Evolutionary conservation across 2,329 filamentous ascomycete genomes (phyloP).

Genomic region (Aspergillus neotritici): DNA sequence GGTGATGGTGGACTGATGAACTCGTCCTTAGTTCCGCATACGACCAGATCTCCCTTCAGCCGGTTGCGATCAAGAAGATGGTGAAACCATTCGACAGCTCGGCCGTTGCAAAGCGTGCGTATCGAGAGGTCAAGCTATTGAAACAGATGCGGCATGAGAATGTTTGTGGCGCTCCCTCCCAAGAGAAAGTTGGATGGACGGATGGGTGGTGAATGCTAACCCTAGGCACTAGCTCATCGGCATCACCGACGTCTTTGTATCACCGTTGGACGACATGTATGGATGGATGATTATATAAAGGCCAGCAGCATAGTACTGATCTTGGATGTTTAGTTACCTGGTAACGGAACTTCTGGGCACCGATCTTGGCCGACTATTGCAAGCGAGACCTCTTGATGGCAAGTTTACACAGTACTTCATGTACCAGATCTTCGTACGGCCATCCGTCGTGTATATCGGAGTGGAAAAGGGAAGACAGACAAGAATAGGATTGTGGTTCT

Average conservation of each 20-base stretch:
- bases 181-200: slow-evolving; percentile 1
- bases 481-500: background rate
- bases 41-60: slow-evolving; percentile 93
- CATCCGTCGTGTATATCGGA: no score
- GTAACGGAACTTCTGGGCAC: slow-evolving; percentile 96
- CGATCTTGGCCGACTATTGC: slow-evolving; percentile 89
- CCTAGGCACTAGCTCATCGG: slow-evolving; percentile 69
- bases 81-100: slow-evolving; percentile 99
- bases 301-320: slow-evolving; percentile 26
- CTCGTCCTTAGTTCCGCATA: slow-evolving; percentile 68
- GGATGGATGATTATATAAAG: background rate
- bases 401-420: slow-evolving; percentile 99
- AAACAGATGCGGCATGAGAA: slow-evolving; percentile 98
- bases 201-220: background rate
- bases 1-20: no score
- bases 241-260: slow-evolving; percentile 98
- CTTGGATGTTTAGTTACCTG: slow-evolving; percentile 64
- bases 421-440: slow-evolving; percentile 85
- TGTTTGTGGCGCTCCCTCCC: slow-evolving; percentile 47
- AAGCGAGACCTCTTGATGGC: slow-evolving; percentile 91
- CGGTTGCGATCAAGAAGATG: slow-evolving; percentile 99
- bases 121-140: slow-evolving; percentile 91
- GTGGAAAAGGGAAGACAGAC: background rate
- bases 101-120: slow-evolving; percentile 92
- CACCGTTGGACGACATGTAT: slow-evolving; percentile 95